phyloP scores from a whole-genome alignment of 2,329 filamentous ascomycete genomes.

The Aspergillus caelatus region DNA sequence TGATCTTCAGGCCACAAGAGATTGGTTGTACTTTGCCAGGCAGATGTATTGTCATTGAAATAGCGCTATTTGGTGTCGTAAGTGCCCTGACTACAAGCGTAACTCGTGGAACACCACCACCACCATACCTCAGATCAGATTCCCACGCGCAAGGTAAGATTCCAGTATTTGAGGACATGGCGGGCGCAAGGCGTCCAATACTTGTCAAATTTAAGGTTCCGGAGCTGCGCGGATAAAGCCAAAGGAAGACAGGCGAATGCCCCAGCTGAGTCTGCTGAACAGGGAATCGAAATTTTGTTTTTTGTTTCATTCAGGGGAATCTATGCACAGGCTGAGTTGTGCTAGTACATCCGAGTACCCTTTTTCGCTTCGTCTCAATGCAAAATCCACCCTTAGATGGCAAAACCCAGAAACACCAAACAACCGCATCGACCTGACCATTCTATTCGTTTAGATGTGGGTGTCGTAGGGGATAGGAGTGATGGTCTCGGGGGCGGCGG shows the following conservation, averaged over 20 bases:
- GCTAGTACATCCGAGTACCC: constrained; percentile 42
- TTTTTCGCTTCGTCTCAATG: constrained; percentile 43
- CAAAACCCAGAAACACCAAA: constrained; percentile 43
- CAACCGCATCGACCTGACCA: constrained; percentile 40
- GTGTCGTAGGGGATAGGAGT: constrained; percentile 95
- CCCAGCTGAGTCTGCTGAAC: constrained; percentile 10
- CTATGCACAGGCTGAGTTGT: constrained; percentile 45
- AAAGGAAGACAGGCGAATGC: not conserved
- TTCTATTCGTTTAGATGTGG: constrained; percentile 73
- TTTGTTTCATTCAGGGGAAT: constrained; percentile 49
- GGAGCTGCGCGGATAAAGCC: not conserved
- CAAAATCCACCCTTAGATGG: constrained; percentile 37
- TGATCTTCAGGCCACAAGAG: not conserved
- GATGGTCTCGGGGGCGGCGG: constrained; percentile 88
- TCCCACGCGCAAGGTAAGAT: not conserved
- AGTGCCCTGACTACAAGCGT: not conserved
- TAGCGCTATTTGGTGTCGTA: not conserved
- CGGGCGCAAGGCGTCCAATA: not conserved
- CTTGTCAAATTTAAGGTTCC: not conserved
- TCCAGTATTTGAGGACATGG: not conserved
- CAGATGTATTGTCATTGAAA: not conserved
- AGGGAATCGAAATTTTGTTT: constrained; percentile 39
- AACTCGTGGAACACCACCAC: not conserved
- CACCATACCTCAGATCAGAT: not conserved
- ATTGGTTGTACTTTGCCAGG: not conserved